Base-by-base conservation (phyloP, 2,329 filamentous ascomycete species). In the Fusarium sp. region DNA sequence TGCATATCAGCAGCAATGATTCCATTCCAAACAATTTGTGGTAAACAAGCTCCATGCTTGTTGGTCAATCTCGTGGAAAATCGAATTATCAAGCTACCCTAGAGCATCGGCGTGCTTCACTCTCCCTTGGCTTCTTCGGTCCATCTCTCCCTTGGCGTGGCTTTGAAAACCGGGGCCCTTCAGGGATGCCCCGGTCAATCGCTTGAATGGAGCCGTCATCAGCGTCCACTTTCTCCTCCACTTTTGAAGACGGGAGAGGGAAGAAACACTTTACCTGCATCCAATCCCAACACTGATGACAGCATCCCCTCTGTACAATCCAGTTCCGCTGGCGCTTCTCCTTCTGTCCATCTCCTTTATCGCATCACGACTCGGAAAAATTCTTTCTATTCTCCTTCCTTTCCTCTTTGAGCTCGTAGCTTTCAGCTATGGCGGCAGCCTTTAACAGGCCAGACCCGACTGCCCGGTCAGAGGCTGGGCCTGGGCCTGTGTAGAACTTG, bases 201-300 rank as follows among this genome's bases (percentile, higher is more conserved):
- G 35, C 46, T 35, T 32, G n/a, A 62, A 63, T 58, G 31, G 47
- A 38, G 47, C 58, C 62, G 61, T 65, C 61, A 65, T 65, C 47
- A 29, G 9, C 48, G 24, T 43, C 56, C 52, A 61, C 55, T 65
- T 61, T 61, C 43, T 50, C 35, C 55, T 56, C 61, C 46, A 65
- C 58, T 49, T 34, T n/a, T 34, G 12, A 34, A 7, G 38, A 34
- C 45, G 34, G 35, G n/a, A 25, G 42, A 36, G 44, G 26, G 42
- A 31, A 46, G 52, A 61, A 63, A 36, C 53, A 66, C 62, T 65
- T 59, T 65, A 65, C 62, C 48, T 59, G 62, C 62, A 65, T 52
- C 19, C 45, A 58, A 31, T 26, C 54, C 34, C 40, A 41, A 44
- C n/a, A 46, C 46, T 46, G 28, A 58, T 58, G 40, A 42, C 44